Percentiles rank a stretch among this genome's conserved stretches.
Conservation (phyloP, 805 yeast species). For the Hanseniaspora guilliermondii region DNA sequence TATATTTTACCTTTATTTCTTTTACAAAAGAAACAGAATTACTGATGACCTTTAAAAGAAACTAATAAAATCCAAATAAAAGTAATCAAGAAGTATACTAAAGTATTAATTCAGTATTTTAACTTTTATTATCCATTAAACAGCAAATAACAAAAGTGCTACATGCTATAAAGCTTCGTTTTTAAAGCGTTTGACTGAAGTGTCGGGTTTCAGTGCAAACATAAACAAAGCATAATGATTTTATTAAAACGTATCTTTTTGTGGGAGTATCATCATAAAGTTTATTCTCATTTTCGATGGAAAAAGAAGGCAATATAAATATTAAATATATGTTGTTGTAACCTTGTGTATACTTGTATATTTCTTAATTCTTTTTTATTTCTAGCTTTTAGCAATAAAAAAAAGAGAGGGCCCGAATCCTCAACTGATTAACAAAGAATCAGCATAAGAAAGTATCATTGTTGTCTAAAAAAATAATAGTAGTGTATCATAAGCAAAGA, state of each 20-base stretch:
- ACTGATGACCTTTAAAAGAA: not conserved
- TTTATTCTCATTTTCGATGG: not conserved
- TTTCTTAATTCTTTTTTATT: not conserved
- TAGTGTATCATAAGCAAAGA: not conserved
- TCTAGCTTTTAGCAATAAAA: too few species aligned
- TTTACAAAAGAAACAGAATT: too few species aligned
- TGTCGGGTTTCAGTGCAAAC: slow-evolving; percentile 75
- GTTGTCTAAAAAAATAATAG: not conserved
- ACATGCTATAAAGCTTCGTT: not conserved
- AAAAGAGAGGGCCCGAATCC: slow-evolving; percentile 64
- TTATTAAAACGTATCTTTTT: not conserved
- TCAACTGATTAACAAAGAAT: not conserved
- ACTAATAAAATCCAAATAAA: not conserved
- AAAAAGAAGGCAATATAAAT: too few species aligned
- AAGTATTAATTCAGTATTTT: too few species aligned
- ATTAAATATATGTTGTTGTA: too few species aligned
- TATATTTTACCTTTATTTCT: too few species aligned
- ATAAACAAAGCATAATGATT: slow-evolving; percentile 17
- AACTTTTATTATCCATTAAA: too few species aligned
- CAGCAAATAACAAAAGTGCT: not conserved
- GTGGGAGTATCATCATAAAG: not conserved
- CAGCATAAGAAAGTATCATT: not conserved
- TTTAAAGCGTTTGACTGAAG: slow-evolving; percentile 39
- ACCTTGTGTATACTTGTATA: too few species aligned
- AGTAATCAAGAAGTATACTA: not conserved